Percentiles rank a stretch among this genome's conserved stretches.
phyloP scores from a whole-genome alignment of 2,329 filamentous ascomycete species.

The Colletotrichum eleusines region DNA sequence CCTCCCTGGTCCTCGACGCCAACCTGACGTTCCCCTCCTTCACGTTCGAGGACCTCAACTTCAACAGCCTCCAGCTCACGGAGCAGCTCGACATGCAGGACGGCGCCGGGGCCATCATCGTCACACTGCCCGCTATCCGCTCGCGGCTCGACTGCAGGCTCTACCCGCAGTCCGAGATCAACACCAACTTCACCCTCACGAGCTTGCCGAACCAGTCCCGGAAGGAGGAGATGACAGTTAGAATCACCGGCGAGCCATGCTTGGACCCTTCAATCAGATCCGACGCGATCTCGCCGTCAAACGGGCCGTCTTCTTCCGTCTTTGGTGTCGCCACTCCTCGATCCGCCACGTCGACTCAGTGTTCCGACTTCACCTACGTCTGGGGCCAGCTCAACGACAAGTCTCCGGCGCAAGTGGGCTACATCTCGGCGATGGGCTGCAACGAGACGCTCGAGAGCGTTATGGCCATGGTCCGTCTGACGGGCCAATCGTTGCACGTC shows the following conservation, averaged over 20 bases:
- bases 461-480: slow-evolving; percentile 44
- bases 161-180: slow-evolving; percentile 44
- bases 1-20: slow-evolving; percentile 51
- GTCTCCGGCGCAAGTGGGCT: slow-evolving; percentile 46
- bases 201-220: slow-evolving; percentile 12
- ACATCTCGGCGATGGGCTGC: slow-evolving; percentile 52
- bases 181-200: slow-evolving; percentile 45
- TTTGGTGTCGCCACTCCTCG: slow-evolving; percentile 44
- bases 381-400: slow-evolving; percentile 51
- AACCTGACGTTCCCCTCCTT: slow-evolving; percentile 53
- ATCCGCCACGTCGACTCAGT: slow-evolving; percentile 45
- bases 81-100: slow-evolving; percentile 33
- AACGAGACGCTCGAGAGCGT: slow-evolving; percentile 54
- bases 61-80: slow-evolving; percentile 41
- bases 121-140: slow-evolving; percentile 49
- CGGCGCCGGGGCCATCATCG: slow-evolving; percentile 41
- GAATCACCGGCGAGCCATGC: slow-evolving; percentile 43
- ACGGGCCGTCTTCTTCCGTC: slow-evolving; percentile 39
- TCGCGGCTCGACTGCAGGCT: slow-evolving; percentile 48
- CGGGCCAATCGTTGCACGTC: slow-evolving; percentile 46
- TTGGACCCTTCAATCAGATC: slow-evolving; percentile 40
- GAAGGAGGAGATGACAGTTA: slow-evolving; percentile 39
- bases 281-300: slow-evolving; percentile 42
- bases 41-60: slow-evolving; percentile 51
- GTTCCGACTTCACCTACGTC: slow-evolving; percentile 51